phyloP scores from a whole-genome alignment of 495 filamentous ascomycete species.

The Xylona heveae region DNA sequence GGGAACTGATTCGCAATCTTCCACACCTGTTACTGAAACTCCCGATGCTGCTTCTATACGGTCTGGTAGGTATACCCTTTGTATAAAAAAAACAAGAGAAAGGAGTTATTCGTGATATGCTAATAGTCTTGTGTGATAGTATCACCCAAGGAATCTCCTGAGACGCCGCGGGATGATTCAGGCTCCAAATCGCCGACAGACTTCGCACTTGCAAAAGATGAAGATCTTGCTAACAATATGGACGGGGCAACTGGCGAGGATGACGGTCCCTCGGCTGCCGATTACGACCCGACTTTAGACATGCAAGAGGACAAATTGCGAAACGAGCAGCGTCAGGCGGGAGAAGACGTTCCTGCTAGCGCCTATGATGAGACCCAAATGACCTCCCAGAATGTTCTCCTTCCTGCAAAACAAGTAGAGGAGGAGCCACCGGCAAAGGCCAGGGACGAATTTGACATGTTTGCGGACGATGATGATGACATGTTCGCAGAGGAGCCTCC shows the following conservation, averaged over 20 bases:
- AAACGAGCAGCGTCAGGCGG: constrained; percentile 37
- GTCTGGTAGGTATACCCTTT: constrained; percentile 1
- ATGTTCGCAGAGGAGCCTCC: constrained; percentile 59
- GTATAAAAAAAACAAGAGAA: no score
- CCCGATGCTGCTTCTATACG: constrained; percentile 7
- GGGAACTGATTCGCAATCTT: constrained; percentile 30
- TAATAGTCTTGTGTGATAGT: constrained; percentile 3
- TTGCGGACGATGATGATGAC: constrained; percentile 61
- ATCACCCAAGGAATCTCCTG: constrained; percentile 14
- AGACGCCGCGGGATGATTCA: constrained; percentile 24
- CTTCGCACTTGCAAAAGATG: constrained; percentile 31
- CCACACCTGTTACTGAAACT: constrained; percentile 28
- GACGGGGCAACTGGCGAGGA: constrained; percentile 30
- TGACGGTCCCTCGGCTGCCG: constrained; percentile 75
- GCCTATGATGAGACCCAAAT: constrained; percentile 39
- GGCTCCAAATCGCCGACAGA: constrained; percentile 27
- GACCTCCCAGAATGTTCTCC: constrained; percentile 30
- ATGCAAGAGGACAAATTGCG: constrained; percentile 74
- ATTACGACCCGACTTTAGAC: constrained; percentile 85
- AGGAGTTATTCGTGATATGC: no score
- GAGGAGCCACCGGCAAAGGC: constrained; percentile 17
- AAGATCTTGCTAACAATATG: constrained; percentile 41
- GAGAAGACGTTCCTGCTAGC: constrained; percentile 32
- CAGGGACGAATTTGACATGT: constrained; percentile 69
- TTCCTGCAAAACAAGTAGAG: constrained; percentile 17